Evolutionary conservation across 768 basidiomycete species (phyloP).

Genomic region (Boletus rubropictus): DNA sequence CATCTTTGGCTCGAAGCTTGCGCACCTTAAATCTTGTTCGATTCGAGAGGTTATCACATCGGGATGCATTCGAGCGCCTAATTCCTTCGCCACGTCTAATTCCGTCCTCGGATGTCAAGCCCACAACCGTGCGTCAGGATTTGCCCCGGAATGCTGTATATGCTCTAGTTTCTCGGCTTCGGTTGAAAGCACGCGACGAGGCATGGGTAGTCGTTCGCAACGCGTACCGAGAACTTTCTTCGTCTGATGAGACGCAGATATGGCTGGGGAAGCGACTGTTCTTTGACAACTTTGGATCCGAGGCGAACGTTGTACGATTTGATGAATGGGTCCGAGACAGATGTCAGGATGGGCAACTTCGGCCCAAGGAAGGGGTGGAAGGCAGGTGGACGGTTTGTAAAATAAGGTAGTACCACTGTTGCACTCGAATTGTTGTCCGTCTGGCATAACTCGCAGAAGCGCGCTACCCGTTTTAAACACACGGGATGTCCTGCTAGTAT

Average conservation of each 20-base stretch:
- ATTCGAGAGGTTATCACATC: slow-evolving; percentile 42
- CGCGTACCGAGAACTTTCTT: slow-evolving; percentile 56
- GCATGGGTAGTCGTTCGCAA: slow-evolving; percentile 56
- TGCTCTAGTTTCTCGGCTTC: slow-evolving; percentile 42
- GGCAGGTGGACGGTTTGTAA: slow-evolving; percentile 61
- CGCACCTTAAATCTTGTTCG: slow-evolving; percentile 50
- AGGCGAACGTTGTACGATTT: slow-evolving; percentile 26
- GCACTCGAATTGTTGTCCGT: background rate
- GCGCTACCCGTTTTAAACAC: too few species aligned
- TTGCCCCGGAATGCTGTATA: slow-evolving; percentile 40
- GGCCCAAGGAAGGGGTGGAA: slow-evolving; percentile 50
- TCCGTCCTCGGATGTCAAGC: background rate
- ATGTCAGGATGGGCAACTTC: slow-evolving; percentile 41
- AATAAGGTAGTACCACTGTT: slow-evolving; percentile 28
- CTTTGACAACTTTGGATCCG: slow-evolving; percentile 34
- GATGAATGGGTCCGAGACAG: slow-evolving; percentile 52
- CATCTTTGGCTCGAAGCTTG: slow-evolving; percentile 44
- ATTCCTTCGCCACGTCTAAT: slow-evolving; percentile 7
- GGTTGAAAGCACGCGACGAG: slow-evolving; percentile 45
- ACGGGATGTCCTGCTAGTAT: too few species aligned
- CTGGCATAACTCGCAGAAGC: background rate
- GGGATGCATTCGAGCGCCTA: slow-evolving; percentile 22
- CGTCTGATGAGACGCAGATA: slow-evolving; percentile 32
- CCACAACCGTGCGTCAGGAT: slow-evolving; percentile 5
- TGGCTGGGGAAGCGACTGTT: slow-evolving; percentile 51